These are phyloP conservation scores for Dictyostelium brefeldianum DNA, from an alignment of 78 protist species.

Conservation along the genomic window DNA sequence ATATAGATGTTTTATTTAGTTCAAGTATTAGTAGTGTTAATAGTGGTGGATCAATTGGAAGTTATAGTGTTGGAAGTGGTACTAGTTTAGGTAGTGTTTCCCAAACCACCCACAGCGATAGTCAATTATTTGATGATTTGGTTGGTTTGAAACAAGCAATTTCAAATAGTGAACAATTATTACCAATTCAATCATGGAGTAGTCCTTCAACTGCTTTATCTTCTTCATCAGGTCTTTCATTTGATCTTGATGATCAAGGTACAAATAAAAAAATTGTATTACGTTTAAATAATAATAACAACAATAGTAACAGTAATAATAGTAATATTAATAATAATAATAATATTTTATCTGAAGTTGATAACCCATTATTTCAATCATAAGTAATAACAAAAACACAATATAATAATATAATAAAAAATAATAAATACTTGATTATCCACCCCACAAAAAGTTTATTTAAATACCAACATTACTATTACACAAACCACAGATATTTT, in stretches of 20 bases:
- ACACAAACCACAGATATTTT: no score
- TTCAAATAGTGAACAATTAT: not conserved
- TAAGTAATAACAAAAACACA: no score
- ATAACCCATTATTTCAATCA: not conserved
- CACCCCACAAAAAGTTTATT: no score
- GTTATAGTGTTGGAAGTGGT: not conserved
- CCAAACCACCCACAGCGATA: not conserved
- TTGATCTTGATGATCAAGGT: not conserved
- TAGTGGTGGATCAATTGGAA: not conserved
- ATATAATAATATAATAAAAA: no score
- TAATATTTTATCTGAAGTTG: not conserved
- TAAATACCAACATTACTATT: no score
- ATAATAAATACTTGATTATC: no score
- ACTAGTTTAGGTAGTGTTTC: not conserved
- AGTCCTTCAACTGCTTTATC: conserved; percentile 1
- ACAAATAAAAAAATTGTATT: not conserved
- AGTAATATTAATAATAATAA: not conserved
- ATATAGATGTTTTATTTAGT: not conserved
- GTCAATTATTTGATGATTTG: not conserved
- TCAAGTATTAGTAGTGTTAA: conserved; percentile 18
- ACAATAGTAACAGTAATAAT: not conserved
- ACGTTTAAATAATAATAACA: not conserved
- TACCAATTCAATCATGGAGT: conserved; percentile 15
- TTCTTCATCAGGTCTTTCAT: not conserved
- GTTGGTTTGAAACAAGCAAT: not conserved